Conservation (phyloP, 2,329 filamentous ascomycete genomes). For the Paecilomyces formosus region DNA sequence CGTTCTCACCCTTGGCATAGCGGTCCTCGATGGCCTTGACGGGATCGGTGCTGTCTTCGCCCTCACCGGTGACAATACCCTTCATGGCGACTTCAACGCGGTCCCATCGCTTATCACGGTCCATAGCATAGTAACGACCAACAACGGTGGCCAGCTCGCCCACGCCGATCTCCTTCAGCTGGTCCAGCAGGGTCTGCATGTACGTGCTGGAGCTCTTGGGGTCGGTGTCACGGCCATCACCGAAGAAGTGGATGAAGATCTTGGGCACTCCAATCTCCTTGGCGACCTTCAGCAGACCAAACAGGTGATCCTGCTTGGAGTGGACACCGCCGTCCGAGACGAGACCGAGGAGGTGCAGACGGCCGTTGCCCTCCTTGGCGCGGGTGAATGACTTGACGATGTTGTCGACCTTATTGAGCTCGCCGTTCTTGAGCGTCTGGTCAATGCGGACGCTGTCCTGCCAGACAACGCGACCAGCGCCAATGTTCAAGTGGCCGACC, state of each 20-base stretch:
- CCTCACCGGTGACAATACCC: constrained; percentile 77
- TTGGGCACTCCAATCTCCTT: constrained; percentile 81
- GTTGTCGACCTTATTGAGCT: constrained; percentile 67
- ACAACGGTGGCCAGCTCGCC: constrained; percentile 90
- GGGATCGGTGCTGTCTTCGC: constrained; percentile 76
- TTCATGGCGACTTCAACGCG: constrained; percentile 83
- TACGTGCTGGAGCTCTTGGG: constrained; percentile 87
- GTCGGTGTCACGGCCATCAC: constrained; percentile 94
- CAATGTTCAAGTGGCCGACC: constrained; percentile 97
- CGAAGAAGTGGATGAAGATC: constrained; percentile 98
- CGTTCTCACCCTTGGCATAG: constrained; percentile 81
- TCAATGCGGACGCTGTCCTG: constrained; percentile 97
- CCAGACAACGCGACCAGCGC: constrained; percentile 95
- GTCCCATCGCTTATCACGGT: constrained; percentile 99
- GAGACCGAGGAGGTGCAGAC: constrained; percentile 85
- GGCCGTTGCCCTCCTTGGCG: constrained; percentile 81
- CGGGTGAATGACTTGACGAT: constrained; percentile 70
- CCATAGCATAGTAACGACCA: constrained; percentile 97
- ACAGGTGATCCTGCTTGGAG: constrained; percentile 89
- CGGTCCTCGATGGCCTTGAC: constrained; percentile 79
- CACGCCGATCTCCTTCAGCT: constrained; percentile 72
- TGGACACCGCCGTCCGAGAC: constrained; percentile 96
- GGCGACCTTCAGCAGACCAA: constrained; percentile 78
- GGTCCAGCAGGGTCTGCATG: constrained; percentile 77
- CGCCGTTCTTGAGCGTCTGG: constrained; percentile 76